Base-by-base conservation (phyloP, 176 grass and related monocot species). In the Rhipidocladum racemiflorum region DNA sequence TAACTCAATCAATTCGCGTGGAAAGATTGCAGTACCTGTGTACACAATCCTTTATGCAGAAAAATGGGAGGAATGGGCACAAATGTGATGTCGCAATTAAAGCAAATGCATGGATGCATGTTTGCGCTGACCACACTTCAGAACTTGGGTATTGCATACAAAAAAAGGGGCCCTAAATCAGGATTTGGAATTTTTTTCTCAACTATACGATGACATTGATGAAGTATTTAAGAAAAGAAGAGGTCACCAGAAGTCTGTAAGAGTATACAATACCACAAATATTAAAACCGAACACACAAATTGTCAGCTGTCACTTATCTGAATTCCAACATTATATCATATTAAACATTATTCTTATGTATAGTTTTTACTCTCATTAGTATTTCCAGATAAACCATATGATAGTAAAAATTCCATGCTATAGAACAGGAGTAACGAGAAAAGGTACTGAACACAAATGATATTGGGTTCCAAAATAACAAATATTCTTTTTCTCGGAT, bases 1-100 rank as follows among this genome's bases (percentile, higher is more conserved):
- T 61, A 61, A 67, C 48, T 45, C 78, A 78, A 78, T 86, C 79
- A 83, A 86, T 83, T 83, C 32, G 20, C 0, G 4, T 50, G 32
- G 73, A 90, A 82, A 85, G 4, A 43, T 78, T 83, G 24, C 32
- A 66, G 24, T 67, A 77, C 24, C 45, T 55, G 49, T 35, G 12
- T 61, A 66, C 27, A 81, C 28, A 82, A 24, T 83, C 29, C 39
- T 73, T 34, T 56, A 67, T 44, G 44, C 59, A 24, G 45, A 78
- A 42, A 78, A 60, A 38, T 39, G 38, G 35, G 6, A 74, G 60
- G 68, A 73, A 81, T 30, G 28, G 39, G 38, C 53, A 76, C 8
- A 49, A 50, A 76, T 75, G 38, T 69, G 49, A 75, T 81, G 30
- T 67, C 39, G 3, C 16, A 69, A 69, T 76, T 75, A 59, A 74